Evolutionary conservation across 139 green algal genomes (phyloP), one percentile per base, ranked within the genome.

Genomic region (Asterochloris sp.): DNA sequence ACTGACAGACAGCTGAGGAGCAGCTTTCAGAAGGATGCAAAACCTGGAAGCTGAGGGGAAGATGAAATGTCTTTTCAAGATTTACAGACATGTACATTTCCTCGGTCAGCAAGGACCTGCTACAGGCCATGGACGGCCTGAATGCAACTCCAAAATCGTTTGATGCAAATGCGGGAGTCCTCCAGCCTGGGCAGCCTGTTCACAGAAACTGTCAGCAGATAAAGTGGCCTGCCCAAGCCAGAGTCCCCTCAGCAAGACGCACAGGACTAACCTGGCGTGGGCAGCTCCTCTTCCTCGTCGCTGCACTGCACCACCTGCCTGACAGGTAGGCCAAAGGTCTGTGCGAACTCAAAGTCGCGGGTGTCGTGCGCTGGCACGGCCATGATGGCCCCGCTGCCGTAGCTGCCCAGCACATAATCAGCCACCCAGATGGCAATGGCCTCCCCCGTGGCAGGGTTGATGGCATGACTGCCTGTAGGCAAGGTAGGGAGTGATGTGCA

Each of bases 311-410:
- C 83, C 38, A 98, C 96, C 64, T 89, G 86, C 26, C 85, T 89
- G 23, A 99, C 85, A 0, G 86, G 86, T 47, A 99, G 91, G 61
- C 86, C 90, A 76, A 96, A 98, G 17, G 83, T 76, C 21, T 85
- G 23, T 0, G 96, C 96, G 84, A 99, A 99, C 66, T 97, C 96
- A 82, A 87, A 93, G 90, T 99, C 97, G 4, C 96, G 87, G 15
- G 80, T 75, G 88, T 99, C 97, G 79, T 99, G 97, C 15, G 88
- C 97, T 0, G 97, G 97, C 80, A 99, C 97, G 12, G 95, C 97
- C 97, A 99, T 99, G 84, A 99, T 96, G 27, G 95, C 96, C 0
- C 97, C 97, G 60, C 84, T 97, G 86, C 97, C 97, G 82, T 99
- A 99, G 19, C 82, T 84, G 54, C 94, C 96, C 23, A 99, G 91